Conservation (phyloP, 371 early-diverging fungal species). For the Nematocida displodere region DNA sequence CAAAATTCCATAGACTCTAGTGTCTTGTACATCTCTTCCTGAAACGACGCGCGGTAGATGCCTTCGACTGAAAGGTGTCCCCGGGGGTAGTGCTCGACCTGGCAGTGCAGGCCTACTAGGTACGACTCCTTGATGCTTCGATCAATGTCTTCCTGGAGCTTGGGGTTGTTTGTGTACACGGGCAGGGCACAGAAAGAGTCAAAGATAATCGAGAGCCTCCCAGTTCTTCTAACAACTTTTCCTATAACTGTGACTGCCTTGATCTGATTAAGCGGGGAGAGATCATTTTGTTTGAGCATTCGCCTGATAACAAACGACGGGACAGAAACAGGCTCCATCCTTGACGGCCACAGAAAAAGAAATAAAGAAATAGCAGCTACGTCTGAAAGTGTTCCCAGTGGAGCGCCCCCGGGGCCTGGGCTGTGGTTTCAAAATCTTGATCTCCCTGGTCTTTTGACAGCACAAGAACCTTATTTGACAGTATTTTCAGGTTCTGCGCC, state of each 20-base stretch:
- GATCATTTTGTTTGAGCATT: neutral
- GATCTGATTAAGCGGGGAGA: neutral
- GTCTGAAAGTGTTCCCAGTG: no score
- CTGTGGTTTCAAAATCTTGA: no score
- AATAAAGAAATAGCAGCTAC: no score
- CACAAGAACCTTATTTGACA: no score
- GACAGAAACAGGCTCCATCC: conserved; percentile 1
- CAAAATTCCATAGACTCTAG: conserved; percentile 46
- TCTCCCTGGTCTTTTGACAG: no score
- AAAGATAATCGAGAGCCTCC: neutral
- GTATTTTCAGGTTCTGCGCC: no score
- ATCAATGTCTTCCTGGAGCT: conserved; percentile 16
- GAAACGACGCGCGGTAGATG: conserved; percentile 9
- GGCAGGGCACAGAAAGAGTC: conserved; percentile 40
- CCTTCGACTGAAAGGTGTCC: neutral
- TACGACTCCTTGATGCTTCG: conserved; percentile 28
- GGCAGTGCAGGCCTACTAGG: conserved; percentile 3
- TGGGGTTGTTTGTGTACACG: neutral
- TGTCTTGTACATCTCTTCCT: conserved; percentile 44
- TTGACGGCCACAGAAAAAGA: no score
- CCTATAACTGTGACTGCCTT: neutral
- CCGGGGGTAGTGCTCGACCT: conserved; percentile 4
- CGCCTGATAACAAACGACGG: conserved; percentile 31
- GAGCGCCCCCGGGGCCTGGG: no score
- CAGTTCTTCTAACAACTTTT: conserved; percentile 32